Evolutionary conservation across 345 rosid species (phyloP), one percentile per base, ranked within the genome.

Genomic region (Zanthoxylum bungeanum): DNA sequence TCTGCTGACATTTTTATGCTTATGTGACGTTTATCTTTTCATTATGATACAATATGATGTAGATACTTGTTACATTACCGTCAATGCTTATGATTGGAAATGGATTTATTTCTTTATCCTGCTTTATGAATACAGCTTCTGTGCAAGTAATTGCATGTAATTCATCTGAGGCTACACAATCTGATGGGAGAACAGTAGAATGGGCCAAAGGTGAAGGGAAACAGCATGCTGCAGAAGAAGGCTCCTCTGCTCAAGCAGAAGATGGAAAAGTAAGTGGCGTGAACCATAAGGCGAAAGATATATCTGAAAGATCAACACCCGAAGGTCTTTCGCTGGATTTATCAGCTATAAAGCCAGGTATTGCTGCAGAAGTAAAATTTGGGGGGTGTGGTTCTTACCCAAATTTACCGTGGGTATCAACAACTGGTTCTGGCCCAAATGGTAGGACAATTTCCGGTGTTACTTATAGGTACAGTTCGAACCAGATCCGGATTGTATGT

Each of bases 371-470:
- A 44, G 61, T 95, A 69, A 95, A 92, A 71, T 89, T 95, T 71
- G 98, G 97, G 66, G 98, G 99, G 42, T 87, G 93, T 14, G 99
- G 97, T 27, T 87, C 93, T 14, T 82, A 69, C 44, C 98, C 99
- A 8, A 88, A 92, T 78, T 75, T 95, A 66, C 99, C 98, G 3
- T 93, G 99, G 99, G 98, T 95, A 62, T 95, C 97, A 49, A 88
- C 98, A 75, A 93, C 92, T 0, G 93, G 87, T 12, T 82, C 89
- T 51, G 97, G 97, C 39, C 97, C 91, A 4, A 86, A 95, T 24
- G 97, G 99, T 2, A 78, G 89, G 77, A 88, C 97, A 21, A 91
- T 95, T 64, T 95, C 98, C 0, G 99, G 99, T 60, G 99, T 95
- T 17, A 85, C 98, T 12, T 95, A 95, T 76, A 77, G 81, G 70